phyloP scores from a whole-genome alignment of 768 basidiomycete species.

The Amanita jacksonii region DNA sequence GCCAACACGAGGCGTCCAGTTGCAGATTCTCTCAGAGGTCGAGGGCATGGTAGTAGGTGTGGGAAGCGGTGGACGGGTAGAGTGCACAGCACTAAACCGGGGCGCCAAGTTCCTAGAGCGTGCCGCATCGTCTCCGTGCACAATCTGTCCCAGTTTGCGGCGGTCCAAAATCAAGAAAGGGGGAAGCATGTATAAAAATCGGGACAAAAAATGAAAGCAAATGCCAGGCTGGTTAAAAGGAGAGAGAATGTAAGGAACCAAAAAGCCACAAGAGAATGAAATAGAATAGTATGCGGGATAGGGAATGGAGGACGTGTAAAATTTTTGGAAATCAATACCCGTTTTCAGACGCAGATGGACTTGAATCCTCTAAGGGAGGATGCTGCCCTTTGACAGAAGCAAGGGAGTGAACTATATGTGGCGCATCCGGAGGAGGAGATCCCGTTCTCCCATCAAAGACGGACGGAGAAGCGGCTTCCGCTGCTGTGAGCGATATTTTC shows the following conservation, averaged over 20 bases:
- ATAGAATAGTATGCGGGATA: conserved; percentile 14
- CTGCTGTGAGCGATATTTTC: conserved; percentile 64
- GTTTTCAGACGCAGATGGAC: conserved; percentile 39
- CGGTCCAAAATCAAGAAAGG: conserved; percentile 7
- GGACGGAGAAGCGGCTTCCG: conserved; percentile 47
- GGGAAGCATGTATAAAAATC: conserved; percentile 1
- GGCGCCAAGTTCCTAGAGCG: neutral
- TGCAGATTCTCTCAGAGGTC: conserved; percentile 14
- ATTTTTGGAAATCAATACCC: conserved; percentile 29
- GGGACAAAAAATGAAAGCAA: conserved; percentile 15
- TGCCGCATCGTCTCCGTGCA: neutral
- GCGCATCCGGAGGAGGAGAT: conserved; percentile 55
- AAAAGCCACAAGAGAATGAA: conserved; percentile 19
- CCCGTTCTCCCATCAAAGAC: conserved; percentile 43
- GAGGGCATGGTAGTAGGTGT: neutral
- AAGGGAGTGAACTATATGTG: conserved; percentile 38
- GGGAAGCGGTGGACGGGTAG: conserved; percentile 4
- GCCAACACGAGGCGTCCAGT: conserved; percentile 21
- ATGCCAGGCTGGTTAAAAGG: conserved; percentile 13
- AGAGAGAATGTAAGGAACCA: conserved; percentile 21
- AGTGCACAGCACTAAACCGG: conserved; percentile 10
- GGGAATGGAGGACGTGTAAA: conserved; percentile 18
- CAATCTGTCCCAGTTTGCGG: neutral
- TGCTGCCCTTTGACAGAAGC: conserved; percentile 51
- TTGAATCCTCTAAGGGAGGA: conserved; percentile 56